Percentiles rank a stretch among this genome's conserved stretches.
phyloP scores from a whole-genome alignment of 441 rosid genomes.

The Theobroma grandiflorum region DNA sequence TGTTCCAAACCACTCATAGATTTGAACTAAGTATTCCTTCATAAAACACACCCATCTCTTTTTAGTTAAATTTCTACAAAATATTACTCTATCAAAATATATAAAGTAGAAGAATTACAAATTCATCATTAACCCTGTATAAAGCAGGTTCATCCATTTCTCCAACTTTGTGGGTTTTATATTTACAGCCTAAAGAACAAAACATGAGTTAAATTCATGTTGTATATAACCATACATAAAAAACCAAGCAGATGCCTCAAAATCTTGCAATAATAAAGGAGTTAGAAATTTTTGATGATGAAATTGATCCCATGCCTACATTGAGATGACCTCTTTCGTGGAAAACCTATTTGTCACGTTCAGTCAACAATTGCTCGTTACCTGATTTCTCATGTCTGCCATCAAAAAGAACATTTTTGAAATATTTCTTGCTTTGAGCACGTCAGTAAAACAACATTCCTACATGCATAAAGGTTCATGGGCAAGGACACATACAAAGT shows the following conservation, averaged over 20 bases:
- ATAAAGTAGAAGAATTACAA: constrained; percentile 37
- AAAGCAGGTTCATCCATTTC: constrained; percentile 51
- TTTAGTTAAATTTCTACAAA: constrained; percentile 1
- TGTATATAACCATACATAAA: background rate
- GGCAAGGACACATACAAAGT: background rate
- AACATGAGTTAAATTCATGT: background rate
- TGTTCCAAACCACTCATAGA: constrained; percentile 55
- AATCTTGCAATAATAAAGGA: background rate
- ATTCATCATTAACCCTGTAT: constrained; percentile 56
- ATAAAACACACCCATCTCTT: constrained; percentile 5
- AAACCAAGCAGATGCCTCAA: constrained; percentile 5
- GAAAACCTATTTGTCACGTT: constrained; percentile 61
- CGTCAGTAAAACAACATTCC: background rate
- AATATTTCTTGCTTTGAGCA: background rate
- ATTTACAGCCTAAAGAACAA: constrained; percentile 44
- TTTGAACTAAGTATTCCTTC: constrained; percentile 56
- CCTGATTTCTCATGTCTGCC: constrained; percentile 52
- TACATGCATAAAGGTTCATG: background rate
- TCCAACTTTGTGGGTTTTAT: constrained; percentile 54
- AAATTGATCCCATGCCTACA: constrained; percentile 38
- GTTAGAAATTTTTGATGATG: background rate
- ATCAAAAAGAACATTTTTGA: constrained; percentile 16
- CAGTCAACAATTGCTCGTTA: constrained; percentile 53
- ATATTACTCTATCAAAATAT: constrained; percentile 3
- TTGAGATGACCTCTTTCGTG: constrained; percentile 64